phyloP scores from a whole-genome alignment of 331 rosid genomes.

The Acacia pycnantha region DNA sequence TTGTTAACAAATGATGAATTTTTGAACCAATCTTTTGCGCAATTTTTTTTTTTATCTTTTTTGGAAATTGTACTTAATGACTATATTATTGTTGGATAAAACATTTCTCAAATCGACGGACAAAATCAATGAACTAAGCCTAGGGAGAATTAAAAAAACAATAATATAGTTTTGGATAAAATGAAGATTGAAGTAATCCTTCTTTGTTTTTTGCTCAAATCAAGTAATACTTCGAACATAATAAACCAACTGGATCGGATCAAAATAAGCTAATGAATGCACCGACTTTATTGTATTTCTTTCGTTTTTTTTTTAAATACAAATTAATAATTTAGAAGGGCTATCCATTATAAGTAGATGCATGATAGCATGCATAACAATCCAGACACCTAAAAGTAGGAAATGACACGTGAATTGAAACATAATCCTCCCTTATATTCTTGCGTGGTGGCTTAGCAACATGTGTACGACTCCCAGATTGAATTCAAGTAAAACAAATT shows the following conservation, averaged over 20 bases:
- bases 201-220: too few relatives aligned
- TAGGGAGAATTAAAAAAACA: too few relatives aligned
- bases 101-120: too few relatives aligned
- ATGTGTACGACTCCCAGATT: background rate
- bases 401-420: background rate
- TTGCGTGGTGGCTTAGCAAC: background rate
- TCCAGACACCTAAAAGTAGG: background rate
- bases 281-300: background rate
- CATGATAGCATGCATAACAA: background rate
- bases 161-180: background rate
- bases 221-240: background rate
- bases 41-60: too few relatives aligned
- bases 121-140: too few relatives aligned
- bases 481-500: too few relatives aligned
- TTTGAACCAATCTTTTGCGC: too few relatives aligned
- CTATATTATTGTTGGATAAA: too few relatives aligned
- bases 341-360: background rate
- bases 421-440: background rate
- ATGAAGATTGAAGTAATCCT: background rate
- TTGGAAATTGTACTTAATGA: too few relatives aligned
- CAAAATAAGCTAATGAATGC: background rate
- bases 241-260: too few relatives aligned
- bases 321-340: background rate
- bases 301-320: too few relatives aligned
- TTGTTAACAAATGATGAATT: too few relatives aligned